Conservation (phyloP, 225 moss, liverwort and hornwort species). For the Physcomitrellopsis africana region DNA sequence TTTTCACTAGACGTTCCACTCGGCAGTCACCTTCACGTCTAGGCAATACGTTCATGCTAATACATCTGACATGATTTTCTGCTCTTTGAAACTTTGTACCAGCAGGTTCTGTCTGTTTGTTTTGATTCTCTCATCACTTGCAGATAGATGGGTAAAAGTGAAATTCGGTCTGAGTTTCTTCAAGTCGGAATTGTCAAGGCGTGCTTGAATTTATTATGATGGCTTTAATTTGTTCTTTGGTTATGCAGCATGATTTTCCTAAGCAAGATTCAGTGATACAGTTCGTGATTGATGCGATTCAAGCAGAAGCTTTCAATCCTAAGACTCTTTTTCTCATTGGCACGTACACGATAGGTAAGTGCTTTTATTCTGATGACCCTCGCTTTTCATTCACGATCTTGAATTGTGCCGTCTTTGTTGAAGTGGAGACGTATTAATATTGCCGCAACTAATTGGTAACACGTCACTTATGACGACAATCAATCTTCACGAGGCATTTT, state of each 20-base stretch:
- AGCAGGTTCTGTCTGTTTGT: constrained; percentile 12
- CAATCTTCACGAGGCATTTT: constrained; percentile 22
- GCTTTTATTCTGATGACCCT: constrained; percentile 14
- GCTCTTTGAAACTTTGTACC: constrained; percentile 7
- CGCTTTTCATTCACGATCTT: constrained; percentile 11
- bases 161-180: constrained; percentile 5
- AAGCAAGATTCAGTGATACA: constrained; percentile 80
- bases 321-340: constrained; percentile 96
- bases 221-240: constrained; percentile 25
- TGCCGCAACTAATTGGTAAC: constrained; percentile 6
- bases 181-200: constrained; percentile 12
- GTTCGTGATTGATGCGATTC: constrained; percentile 94
- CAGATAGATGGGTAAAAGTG: not conserved
- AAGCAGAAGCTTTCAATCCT: constrained; percentile 91
- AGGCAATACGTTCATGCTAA: not conserved
- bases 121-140: constrained; percentile 13
- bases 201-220: constrained; percentile 14
- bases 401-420: constrained; percentile 3
- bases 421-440: constrained; percentile 1
- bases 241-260: constrained; percentile 87
- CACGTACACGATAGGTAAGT: constrained; percentile 88
- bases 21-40: constrained; percentile 9
- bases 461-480: not conserved
- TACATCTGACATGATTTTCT: constrained; percentile 18
- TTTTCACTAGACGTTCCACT: constrained; percentile 11